Base-by-base conservation (phyloP, 148 eudicot genomes). In the Amaranthus cruentus region DNA sequence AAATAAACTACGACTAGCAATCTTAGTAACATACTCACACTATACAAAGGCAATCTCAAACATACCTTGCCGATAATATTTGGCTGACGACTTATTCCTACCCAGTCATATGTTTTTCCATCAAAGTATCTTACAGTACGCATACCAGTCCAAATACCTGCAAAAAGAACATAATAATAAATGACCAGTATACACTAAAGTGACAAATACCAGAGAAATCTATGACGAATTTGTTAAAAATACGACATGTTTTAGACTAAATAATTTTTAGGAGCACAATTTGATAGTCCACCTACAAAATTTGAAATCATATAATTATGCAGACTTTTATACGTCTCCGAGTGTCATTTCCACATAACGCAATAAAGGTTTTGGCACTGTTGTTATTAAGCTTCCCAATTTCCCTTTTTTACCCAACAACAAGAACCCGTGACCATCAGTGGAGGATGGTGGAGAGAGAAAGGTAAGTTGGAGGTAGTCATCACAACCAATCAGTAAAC, bases 61-160 rank as follows among this genome's bases (percentile, higher is more conserved):
- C 79, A 71, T 84, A 92, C 99, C 82, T 92, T 95, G 81, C 97
- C 81, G 55, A 90, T 88, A 52, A 95, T 90, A 83, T 92, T 92
- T 79, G 99, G 99, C 78, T 95, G 99, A 66, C 87, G 87, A 83
- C 99, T 95, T 70, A 95, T 90, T 65, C 99, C 99, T 68, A 95
- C 99, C 99, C 99, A 95, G 80, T 91, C 94, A 64, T 95, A 95
- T 46, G 99, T 95, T 83, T 79, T 91, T 28, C 97, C 99, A 82
- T 95, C 99, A 74, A 95, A 95, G 73, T 95, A 88, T 72, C 97
- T 82, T 63, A 95, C 99, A 71, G 99, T 91, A 48, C 88, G 85
- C 99, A 95, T 95, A 73, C 99, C 99, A 21, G 99, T 96, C 97
- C 97, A 95, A 54, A 95, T 95, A 73, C 98, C 98, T 94, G 84